Percentiles rank a stretch among this genome's conserved stretches.
Conservation (phyloP, 805 yeast species). For the Suhomyces pyralidae region DNA sequence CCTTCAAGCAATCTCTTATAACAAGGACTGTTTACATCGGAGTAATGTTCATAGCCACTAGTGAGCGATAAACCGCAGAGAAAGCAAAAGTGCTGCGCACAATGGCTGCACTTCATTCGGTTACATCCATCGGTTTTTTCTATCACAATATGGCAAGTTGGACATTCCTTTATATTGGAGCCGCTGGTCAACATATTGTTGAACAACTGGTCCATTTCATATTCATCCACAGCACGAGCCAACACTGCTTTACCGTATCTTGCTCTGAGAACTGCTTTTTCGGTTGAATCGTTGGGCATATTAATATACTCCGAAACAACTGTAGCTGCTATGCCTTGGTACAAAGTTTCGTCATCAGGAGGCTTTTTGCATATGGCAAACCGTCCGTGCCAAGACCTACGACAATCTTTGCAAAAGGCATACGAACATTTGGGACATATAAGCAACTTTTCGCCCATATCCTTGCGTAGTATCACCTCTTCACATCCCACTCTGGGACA, state of each 20-base stretch:
- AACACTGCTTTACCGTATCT: slow-evolving; percentile 47
- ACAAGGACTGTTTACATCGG: slow-evolving; percentile 40
- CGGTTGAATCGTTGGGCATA: slow-evolving; percentile 25
- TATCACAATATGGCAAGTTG: slow-evolving; percentile 47
- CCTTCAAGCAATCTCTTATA: slow-evolving; percentile 55
- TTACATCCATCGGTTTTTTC: slow-evolving; percentile 64
- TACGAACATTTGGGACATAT: slow-evolving; percentile 49
- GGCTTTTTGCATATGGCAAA: slow-evolving; percentile 41
- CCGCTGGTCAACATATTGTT: slow-evolving; percentile 41
- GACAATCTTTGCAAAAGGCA: slow-evolving; percentile 56
- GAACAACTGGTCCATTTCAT: slow-evolving; percentile 46
- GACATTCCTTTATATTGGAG: slow-evolving; percentile 38
- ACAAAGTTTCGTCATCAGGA: slow-evolving; percentile 12
- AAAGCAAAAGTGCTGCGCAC: slow-evolving; percentile 51
- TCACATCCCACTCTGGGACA: slow-evolving; percentile 51
- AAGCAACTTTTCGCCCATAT: slow-evolving; percentile 45
- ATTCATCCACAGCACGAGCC: slow-evolving; percentile 42
- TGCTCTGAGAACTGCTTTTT: slow-evolving; percentile 31
- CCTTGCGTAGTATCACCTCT: slow-evolving; percentile 45
- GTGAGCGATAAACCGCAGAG: slow-evolving; percentile 47
- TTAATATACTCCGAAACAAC: slow-evolving; percentile 38
- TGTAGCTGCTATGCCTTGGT: slow-evolving; percentile 27
- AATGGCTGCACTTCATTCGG: slow-evolving; percentile 55
- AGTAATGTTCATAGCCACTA: slow-evolving; percentile 54
- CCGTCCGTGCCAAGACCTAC: slow-evolving; percentile 61